Evolutionary conservation across 345 rosid species (phyloP).

Genomic region (Eucalyptus albens): DNA sequence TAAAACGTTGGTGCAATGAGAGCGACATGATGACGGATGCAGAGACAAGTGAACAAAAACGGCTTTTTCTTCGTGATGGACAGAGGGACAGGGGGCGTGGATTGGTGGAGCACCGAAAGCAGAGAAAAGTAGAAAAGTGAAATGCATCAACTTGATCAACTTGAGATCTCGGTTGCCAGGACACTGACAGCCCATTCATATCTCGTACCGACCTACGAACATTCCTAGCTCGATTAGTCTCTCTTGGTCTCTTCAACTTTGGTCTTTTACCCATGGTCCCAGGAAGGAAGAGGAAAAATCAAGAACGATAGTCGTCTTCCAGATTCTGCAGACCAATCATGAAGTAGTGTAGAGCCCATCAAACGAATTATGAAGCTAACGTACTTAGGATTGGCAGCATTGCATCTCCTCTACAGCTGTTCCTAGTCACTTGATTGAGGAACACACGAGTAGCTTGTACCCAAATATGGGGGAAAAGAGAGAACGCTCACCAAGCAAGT

Average conservation of each 20-base stretch:
- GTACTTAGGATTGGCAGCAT: not conserved
- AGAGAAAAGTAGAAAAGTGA: not conserved
- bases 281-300: not conserved
- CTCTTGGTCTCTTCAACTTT: not conserved
- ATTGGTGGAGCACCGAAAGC: not conserved
- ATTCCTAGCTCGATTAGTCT: not conserved
- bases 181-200: not conserved
- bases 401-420: not conserved
- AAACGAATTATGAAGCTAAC: not conserved
- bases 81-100: not conserved
- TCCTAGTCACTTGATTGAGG: not conserved
- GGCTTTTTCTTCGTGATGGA: not conserved
- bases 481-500: not conserved
- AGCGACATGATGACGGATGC: not conserved
- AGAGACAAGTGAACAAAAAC: not conserved
- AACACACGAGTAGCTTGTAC: not conserved
- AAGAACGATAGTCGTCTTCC: not conserved
- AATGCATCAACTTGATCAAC: not conserved
- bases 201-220: not conserved
- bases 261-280: not conserved
- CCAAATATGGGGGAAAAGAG: not conserved
- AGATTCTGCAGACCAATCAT: not conserved
- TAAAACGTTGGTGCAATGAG: not conserved
- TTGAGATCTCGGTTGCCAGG: not conserved
- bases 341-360: not conserved